Conservation (phyloP, 192 early-diverging fungal species). For the Coemansia asiatica region DNA sequence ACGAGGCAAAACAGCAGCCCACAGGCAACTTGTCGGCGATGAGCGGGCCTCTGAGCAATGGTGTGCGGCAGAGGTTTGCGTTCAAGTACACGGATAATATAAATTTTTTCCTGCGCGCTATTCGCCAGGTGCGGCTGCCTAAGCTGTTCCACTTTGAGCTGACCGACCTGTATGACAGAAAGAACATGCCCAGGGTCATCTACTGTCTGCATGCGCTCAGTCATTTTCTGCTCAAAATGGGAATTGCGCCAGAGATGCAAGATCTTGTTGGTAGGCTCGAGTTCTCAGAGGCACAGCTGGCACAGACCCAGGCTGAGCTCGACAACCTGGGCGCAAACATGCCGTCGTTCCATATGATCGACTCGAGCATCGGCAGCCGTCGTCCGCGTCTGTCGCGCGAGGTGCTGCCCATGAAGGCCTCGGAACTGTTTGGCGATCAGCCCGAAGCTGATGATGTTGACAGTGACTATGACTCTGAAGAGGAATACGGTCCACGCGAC, state of each 20-base stretch:
- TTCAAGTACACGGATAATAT: slow-evolving; percentile 98
- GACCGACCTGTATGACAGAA: slow-evolving; percentile 97
- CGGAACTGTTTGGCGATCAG: slow-evolving; percentile 28
- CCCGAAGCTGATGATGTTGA: slow-evolving; percentile 13
- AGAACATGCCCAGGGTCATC: slow-evolving; percentile 98
- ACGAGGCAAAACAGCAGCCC: slow-evolving; percentile 51
- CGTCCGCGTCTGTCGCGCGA: slow-evolving; percentile 46
- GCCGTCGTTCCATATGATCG: slow-evolving; percentile 88
- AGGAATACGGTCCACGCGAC: slow-evolving; percentile 6
- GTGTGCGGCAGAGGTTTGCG: slow-evolving; percentile 67
- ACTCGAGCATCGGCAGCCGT: slow-evolving; percentile 52
- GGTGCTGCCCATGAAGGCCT: slow-evolving; percentile 43
- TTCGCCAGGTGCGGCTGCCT: slow-evolving; percentile 78
- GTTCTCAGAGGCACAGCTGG: slow-evolving; percentile 74
- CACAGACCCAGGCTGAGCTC: slow-evolving; percentile 75
- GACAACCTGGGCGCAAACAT: slow-evolving; percentile 78
- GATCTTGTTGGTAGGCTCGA: slow-evolving; percentile 89
- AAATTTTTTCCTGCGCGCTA: slow-evolving; percentile 86
- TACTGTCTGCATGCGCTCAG: slow-evolving; percentile 97
- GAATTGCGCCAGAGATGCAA: slow-evolving; percentile 84
- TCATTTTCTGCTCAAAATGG: slow-evolving; percentile 84
- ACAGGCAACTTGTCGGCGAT: slow-evolving; percentile 2
- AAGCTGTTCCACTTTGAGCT: slow-evolving; percentile 96
- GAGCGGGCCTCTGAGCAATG: slow-evolving; percentile 15
- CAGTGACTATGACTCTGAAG: slow-evolving; percentile 9